These are phyloP conservation scores for Spongispora temasekensis DNA, from an alignment of 1,284 basidiomycete species.

Conservation along the genomic window DNA sequence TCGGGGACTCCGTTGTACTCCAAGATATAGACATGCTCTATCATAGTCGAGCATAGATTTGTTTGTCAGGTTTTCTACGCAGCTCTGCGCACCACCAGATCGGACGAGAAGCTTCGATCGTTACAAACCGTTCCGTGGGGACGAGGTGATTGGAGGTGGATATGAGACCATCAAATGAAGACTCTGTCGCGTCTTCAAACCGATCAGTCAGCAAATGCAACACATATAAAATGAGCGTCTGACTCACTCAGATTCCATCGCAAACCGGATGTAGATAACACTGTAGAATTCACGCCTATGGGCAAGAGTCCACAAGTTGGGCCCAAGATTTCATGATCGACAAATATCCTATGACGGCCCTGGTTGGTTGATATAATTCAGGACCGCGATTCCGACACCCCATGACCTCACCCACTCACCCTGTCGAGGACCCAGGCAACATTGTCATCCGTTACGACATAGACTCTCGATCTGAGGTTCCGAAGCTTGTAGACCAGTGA, in stretches of 20 bases:
- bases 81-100: slow-evolving; percentile 89
- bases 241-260: slow-evolving; percentile 86
- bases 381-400: background rate
- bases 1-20: too few species aligned
- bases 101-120: slow-evolving; percentile 76
- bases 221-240: background rate
- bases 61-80: slow-evolving; percentile 2
- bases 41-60: background rate
- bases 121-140: slow-evolving; percentile 59
- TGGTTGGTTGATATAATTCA: slow-evolving; percentile 39
- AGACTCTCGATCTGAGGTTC: slow-evolving; percentile 60
- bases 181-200: slow-evolving; percentile 54
- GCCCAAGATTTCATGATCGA: slow-evolving; percentile 77
- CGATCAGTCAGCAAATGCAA: slow-evolving; percentile 2
- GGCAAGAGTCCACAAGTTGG: slow-evolving; percentile 93
- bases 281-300: slow-evolving; percentile 76
- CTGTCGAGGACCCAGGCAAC: slow-evolving; percentile 85
- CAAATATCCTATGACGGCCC: slow-evolving; percentile 79
- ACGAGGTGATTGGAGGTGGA: slow-evolving; percentile 93
- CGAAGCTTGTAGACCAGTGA: slow-evolving; percentile 85
- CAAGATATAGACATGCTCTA: background rate
- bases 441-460: slow-evolving; percentile 84
- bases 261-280: slow-evolving; percentile 81
- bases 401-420: slow-evolving; percentile 48
- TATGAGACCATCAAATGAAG: slow-evolving; percentile 79